Evolutionary conservation across 768 basidiomycete genomes (phyloP).

Genomic region (Lactarius sp.): DNA sequence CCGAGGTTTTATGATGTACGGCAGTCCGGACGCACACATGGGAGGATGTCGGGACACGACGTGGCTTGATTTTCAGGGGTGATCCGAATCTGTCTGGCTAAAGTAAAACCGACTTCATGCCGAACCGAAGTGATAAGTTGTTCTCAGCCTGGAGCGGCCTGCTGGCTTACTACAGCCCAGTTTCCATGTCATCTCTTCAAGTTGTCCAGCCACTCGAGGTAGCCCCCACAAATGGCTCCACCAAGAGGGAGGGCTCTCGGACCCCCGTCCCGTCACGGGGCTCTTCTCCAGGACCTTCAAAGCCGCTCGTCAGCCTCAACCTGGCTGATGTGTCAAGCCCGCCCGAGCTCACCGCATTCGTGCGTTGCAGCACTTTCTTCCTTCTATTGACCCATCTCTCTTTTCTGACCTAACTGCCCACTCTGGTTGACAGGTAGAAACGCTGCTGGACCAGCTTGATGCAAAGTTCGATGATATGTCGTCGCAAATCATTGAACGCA

Average conservation of each 20-base stretch:
- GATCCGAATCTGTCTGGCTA: no score
- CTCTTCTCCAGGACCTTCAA: constrained; percentile 12
- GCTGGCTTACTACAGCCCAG: no score
- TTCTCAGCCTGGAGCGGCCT: no score
- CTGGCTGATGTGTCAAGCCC: constrained; percentile 80
- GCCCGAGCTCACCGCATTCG: constrained; percentile 91
- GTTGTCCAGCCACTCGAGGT: constrained; percentile 24
- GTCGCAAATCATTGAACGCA: constrained; percentile 76
- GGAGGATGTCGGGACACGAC: no score
- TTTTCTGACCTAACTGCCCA: not conserved
- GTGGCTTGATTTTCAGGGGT: no score
- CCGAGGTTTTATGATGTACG: no score
- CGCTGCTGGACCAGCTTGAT: constrained; percentile 83
- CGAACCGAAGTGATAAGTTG: no score
- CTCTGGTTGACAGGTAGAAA: constrained; percentile 64
- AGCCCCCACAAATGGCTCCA: constrained; percentile 11
- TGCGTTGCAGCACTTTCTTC: constrained; percentile 39
- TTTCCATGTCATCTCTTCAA: constrained; percentile 13
- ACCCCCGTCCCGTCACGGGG: constrained; percentile 17
- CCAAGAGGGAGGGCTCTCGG: constrained; percentile 14
- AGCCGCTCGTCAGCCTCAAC: constrained; percentile 14
- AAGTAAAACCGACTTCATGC: no score
- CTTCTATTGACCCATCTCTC: not conserved
- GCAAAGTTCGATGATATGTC: constrained; percentile 92
- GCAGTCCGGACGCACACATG: no score